Base-by-base conservation (phyloP, 129 eudicot genomes). In the Tagetes erecta region DNA sequence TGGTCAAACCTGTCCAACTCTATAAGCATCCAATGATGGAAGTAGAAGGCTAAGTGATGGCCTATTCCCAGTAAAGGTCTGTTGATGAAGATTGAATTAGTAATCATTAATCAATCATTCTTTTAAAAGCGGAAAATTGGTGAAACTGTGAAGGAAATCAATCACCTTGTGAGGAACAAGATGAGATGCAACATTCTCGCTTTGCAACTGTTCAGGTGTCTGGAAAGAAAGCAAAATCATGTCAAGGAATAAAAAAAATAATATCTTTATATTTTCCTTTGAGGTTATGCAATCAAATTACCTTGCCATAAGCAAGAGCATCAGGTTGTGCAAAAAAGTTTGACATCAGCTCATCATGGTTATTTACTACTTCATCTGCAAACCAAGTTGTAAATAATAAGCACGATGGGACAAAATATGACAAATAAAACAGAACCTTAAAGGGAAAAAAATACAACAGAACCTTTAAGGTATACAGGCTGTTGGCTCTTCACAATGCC, bases 301-400 rank as follows among this genome's bases (percentile, higher is more conserved):
- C 99, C 96, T 94, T 94, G 76, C 99, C 99, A 85, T 94, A 94
- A 73, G 99, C 99, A 39, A 94, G 93, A 83, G 97, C 99, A 86
- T 94, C 99, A 36, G 99, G 93, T 81, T 94, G 99, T 58, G 99
- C 99, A 82, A 94, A 94, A 83, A 94, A 94, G 91, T 94, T 94
- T 10, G 99, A 94, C 99, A 94, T 94, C 66, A 94, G 97, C 82
- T 94, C 99, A 82, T 94, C 99, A 51, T 94, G 99, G 84, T 94
- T 94, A 76, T 85, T 85, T 59, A 94, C 99, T 74, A 90, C 85
- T 87, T 94, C 99, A 77, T 86, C 99, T 94, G 93, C 45, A 65
- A 76, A 76, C 8, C 75, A 70, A 62, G 68, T 55, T 34, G 12
- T 51, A 72, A 72, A 70, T 67, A 2, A 55, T 51, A 60, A 75